phyloP scores from a whole-genome alignment of 225 moss, liverwort and hornwort species.

The Straminergon stramineum region DNA sequence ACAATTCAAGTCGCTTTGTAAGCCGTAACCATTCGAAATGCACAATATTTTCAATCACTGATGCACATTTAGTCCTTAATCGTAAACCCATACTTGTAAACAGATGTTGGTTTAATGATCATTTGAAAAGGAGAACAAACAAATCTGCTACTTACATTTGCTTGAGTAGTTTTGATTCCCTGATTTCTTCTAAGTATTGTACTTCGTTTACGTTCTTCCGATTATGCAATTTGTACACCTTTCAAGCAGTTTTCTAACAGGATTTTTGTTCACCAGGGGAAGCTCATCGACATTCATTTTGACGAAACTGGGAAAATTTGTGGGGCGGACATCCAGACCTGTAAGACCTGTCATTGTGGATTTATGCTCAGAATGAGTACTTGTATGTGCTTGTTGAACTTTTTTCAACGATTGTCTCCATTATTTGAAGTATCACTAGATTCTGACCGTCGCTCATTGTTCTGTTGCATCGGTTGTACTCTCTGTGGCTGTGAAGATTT shows the following conservation, averaged over 20 bases:
- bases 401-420: neutral
- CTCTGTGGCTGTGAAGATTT: slow-evolving; percentile 44
- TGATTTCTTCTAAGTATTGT: neutral
- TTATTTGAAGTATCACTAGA: neutral
- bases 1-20: slow-evolving; percentile 99
- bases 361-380: neutral
- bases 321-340: slow-evolving; percentile 97
- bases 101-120: neutral
- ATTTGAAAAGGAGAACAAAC: neutral
- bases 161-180: neutral
- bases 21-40: slow-evolving; percentile 9
- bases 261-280: slow-evolving; percentile 48
- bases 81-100: neutral
- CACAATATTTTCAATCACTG: neutral
- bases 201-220: neutral
- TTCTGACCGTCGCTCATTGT: slow-evolving; percentile 19
- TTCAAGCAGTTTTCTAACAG: neutral
- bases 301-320: slow-evolving; percentile 87
- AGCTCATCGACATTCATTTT: slow-evolving; percentile 97
- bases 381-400: neutral
- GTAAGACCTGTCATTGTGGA: slow-evolving; percentile 43
- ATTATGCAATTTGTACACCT: neutral
- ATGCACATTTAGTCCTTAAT: neutral
- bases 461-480: slow-evolving; percentile 3
- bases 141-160: neutral